phyloP scores from a whole-genome alignment of 1,139 yeast genomes.

The Diutina ranongensis region DNA sequence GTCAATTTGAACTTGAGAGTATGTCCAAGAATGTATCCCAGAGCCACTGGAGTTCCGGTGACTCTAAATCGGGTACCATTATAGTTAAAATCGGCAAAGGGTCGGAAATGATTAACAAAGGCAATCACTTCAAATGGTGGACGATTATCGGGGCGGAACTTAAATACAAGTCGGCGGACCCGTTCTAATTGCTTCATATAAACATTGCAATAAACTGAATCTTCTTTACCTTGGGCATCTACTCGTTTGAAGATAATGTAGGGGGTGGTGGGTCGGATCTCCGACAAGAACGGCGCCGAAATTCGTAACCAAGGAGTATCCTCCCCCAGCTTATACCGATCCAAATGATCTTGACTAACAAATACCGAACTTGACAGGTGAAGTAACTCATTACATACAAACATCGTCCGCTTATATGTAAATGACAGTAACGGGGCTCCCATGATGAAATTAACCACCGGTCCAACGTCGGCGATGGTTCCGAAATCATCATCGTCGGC shows the following conservation, averaged over 20 bases:
- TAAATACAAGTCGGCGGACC: constrained; percentile 21
- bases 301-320: constrained; percentile 23
- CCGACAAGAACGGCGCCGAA: constrained; percentile 25
- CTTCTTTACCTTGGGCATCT: constrained; percentile 10
- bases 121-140: constrained; percentile 17
- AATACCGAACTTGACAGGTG: constrained; percentile 22
- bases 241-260: constrained; percentile 20
- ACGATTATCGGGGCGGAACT: constrained; percentile 15
- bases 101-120: constrained; percentile 27
- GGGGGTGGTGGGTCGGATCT: constrained; percentile 27
- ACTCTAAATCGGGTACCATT: constrained; percentile 28
- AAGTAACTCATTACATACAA: constrained; percentile 25
- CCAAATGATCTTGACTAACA: constrained; percentile 20
- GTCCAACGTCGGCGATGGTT: constrained; percentile 12
- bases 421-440: constrained; percentile 11
- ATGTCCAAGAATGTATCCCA: constrained; percentile 20
- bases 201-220: constrained; percentile 22
- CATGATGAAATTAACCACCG: constrained; percentile 9
- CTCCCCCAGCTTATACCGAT: constrained; percentile 22
- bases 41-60: constrained; percentile 24
- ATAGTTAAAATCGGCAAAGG: constrained; percentile 31
- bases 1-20: constrained; percentile 26
- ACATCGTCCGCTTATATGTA: constrained; percentile 18
- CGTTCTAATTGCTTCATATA: constrained; percentile 18
- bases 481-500: constrained; percentile 9